These are phyloP conservation scores for Begonia masoniana DNA, from an alignment of 306 rosid species.

Conservation along the genomic window DNA sequence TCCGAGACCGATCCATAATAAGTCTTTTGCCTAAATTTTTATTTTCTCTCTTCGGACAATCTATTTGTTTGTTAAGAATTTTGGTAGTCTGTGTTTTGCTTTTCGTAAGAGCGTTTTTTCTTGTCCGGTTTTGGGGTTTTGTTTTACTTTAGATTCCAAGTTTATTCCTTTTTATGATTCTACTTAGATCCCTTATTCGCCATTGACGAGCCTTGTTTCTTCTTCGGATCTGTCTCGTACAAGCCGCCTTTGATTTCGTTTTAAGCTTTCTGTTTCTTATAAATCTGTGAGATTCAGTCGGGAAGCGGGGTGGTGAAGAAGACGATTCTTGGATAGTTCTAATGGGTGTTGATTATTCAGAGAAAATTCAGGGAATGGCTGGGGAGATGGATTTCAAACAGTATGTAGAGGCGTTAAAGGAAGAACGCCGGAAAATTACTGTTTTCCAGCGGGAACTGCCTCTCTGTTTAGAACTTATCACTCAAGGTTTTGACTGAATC, in stretches of 20 bases:
- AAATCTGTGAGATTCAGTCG: constrained; percentile 3
- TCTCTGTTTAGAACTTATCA: constrained; percentile 65
- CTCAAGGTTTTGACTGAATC: constrained; percentile 37
- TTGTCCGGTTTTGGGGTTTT: constrained; percentile 4
- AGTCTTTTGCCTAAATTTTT: not conserved
- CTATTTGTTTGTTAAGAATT: not conserved
- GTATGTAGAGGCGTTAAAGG: constrained; percentile 49
- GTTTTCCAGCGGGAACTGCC: constrained; percentile 74
- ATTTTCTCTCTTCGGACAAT: constrained; percentile 1
- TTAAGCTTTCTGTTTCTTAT: constrained; percentile 14
- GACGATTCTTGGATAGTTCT: not conserved
- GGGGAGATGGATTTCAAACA: constrained; percentile 33
- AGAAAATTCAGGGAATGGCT: constrained; percentile 34
- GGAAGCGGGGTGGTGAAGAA: not conserved
- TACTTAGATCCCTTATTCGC: constrained; percentile 48
- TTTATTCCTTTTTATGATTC: constrained; percentile 68
- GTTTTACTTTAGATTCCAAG: constrained; percentile 17
- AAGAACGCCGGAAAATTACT: constrained; percentile 53
- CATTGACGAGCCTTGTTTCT: constrained; percentile 8
- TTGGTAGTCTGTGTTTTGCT: not conserved
- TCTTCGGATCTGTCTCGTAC: constrained; percentile 30
- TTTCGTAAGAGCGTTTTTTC: not conserved
- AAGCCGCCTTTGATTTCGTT: constrained; percentile 2
- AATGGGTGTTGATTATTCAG: constrained; percentile 13
- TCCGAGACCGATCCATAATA: constrained; percentile 1